Evolutionary conservation across 352 stramenopile species (phyloP), one percentile per base, ranked within the genome.

Genomic region (Globisporangium spinosum): DNA sequence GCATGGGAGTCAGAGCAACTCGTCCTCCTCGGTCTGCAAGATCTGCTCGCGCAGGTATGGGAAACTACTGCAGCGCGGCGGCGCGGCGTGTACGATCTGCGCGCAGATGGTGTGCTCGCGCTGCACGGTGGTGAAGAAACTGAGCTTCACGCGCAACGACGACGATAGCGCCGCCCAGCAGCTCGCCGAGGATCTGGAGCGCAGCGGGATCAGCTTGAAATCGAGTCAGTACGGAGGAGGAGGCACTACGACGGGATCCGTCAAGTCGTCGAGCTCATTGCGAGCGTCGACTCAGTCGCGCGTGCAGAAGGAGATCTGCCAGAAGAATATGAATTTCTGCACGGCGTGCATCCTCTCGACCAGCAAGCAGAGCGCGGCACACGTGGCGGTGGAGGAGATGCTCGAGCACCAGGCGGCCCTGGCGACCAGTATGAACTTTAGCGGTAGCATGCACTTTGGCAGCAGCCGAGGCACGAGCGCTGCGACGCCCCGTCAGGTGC

Each of bases 271-370:
- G 23, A n/a, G 35, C 0, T 45, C 65, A 17, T 60, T 27, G 17
- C 27, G 27, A 22, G 9, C 3, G 17, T 61, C 20, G 17, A 62
- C 25, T 6, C 54, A 32, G 25, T 62, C 66, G 25, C 20, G 51
- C 17, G 51, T 70, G 43, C 29, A 49, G 71, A 70, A 68, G 47
- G 69, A 78, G 51, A 80, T 84, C 10, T 73, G 59, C 35, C 77
- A 81, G 65, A 82, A 87, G 63, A 23, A 75, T 10, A 69, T 85
- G 61, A 78, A 75, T 59, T 85, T 87, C 53, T 87, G 79, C 65
- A 61, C 83, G 57, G 74, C 76, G 0, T 87, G 79, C 58, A 68
- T 87, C 23, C 23, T 87, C 47, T 66, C 65, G 13, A 70, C 77
- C 53, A 82, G 73, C 62, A 72, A 81, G 56, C 76, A 80, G 54